A percentile compares a stretch with the other conserved stretches of the same genome.
Conservation (phyloP, 208 protist species). For the Tritrichomonas foetus region DNA sequence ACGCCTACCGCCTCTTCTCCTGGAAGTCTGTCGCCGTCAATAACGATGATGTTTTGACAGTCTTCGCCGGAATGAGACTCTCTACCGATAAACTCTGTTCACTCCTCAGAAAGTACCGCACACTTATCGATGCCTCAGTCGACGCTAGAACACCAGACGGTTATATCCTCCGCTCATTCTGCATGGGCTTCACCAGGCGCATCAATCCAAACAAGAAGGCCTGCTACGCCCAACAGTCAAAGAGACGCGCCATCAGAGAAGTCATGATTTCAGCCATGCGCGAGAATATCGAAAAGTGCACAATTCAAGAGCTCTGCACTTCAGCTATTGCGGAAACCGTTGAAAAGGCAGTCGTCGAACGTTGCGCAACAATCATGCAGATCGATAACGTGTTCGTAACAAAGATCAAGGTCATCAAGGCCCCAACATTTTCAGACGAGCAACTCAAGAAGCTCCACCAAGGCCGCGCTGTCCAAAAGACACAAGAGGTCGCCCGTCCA, state of each 20-base stretch:
- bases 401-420: conserved; percentile 34
- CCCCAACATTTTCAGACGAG: background rate
- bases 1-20: background rate
- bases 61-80: conserved; percentile 94
- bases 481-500: too few relatives aligned
- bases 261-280: background rate
- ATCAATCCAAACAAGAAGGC: conserved; percentile 84
- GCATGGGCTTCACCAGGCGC: conserved; percentile 92
- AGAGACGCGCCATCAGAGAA: background rate
- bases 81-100: conserved; percentile 88
- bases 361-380: background rate
- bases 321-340: background rate
- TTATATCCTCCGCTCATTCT: conserved; percentile 88
- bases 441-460: background rate
- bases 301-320: background rate
- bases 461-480: too few relatives aligned
- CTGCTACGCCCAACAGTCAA: conserved; percentile 81
- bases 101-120: conserved; percentile 95
- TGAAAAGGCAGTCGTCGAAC: background rate
- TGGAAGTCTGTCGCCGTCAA: conserved; percentile 64
- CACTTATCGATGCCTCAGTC: conserved; percentile 83
- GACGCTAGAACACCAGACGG: conserved; percentile 89
- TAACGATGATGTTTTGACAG: conserved; percentile 83
- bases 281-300: background rate
- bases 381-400: background rate